Conservation (phyloP, 306 rosid genomes). For the Ormosia semicastrata region DNA sequence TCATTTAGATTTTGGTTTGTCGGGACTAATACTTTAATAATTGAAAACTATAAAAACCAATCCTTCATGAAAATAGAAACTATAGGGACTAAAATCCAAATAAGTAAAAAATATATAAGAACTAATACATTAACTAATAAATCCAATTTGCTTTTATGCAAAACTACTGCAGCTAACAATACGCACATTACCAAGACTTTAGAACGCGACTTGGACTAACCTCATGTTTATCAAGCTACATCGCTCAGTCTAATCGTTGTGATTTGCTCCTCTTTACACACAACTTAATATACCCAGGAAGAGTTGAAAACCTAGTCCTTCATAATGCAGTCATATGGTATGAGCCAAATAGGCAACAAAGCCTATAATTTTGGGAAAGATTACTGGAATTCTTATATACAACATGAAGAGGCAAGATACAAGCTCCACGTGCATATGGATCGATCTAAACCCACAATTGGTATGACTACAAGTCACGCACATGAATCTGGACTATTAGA, state of each 20-base stretch:
- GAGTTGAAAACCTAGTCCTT: neutral
- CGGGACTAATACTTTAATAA: too few relatives aligned
- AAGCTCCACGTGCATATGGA: neutral
- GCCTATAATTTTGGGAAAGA: neutral
- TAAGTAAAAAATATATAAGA: too few relatives aligned
- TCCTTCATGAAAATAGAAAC: too few relatives aligned
- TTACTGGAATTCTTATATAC: neutral
- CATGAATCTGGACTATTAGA: neutral
- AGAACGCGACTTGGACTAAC: neutral
- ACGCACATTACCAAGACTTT: neutral
- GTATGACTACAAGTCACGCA: neutral
- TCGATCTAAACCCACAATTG: neutral
- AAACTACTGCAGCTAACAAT: neutral
- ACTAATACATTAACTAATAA: neutral
- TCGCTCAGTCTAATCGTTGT: neutral
- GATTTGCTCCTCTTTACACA: neutral
- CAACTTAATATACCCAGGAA: neutral
- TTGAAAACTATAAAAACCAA: too few relatives aligned
- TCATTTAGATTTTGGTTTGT: too few relatives aligned
- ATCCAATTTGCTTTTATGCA: neutral
- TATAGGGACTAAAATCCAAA: too few relatives aligned
- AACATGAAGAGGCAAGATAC: neutral
- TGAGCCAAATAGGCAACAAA: neutral
- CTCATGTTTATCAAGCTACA: neutral
- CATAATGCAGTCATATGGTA: neutral